Percentiles rank a stretch among this genome's conserved stretches.
phyloP scores from a whole-genome alignment of 2,329 filamentous ascomycete genomes.

The Xylariaceae sp. region DNA sequence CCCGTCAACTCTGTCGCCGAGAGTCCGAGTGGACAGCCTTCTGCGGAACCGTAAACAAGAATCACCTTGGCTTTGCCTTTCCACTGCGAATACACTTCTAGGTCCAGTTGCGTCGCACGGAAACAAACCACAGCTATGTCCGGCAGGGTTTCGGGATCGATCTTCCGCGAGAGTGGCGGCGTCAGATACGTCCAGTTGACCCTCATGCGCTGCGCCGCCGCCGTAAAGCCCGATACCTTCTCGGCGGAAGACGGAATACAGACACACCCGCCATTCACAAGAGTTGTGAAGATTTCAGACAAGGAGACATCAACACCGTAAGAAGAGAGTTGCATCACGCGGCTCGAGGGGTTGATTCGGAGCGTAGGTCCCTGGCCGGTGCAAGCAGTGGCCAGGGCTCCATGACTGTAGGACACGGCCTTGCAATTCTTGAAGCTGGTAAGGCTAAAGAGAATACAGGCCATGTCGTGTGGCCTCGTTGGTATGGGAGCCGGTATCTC shows the following conservation, averaged over 20 bases:
- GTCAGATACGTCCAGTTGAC: constrained; percentile 46
- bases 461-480: constrained; percentile 44
- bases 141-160: constrained; percentile 28
- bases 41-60: constrained; percentile 49
- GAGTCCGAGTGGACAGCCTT: constrained; percentile 49
- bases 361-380: constrained; percentile 48
- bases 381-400: constrained; percentile 52
- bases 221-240: constrained; percentile 40
- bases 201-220: constrained; percentile 40
- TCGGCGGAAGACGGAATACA: constrained; percentile 45
- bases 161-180: constrained; percentile 45
- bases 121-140: constrained; percentile 34
- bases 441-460: constrained; percentile 59
- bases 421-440: constrained; percentile 55
- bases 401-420: constrained; percentile 60
- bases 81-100: constrained; percentile 47
- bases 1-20: constrained; percentile 43
- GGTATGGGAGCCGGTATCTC: constrained; percentile 29
- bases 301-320: constrained; percentile 54
- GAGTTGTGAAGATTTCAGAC: constrained; percentile 49
- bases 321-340: constrained; percentile 56
- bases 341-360: constrained; percentile 46
- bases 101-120: constrained; percentile 47
- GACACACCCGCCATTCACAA: constrained; percentile 49
- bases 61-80: constrained; percentile 43